Percentiles rank a stretch among this genome's conserved stretches.
These are phyloP conservation scores for Chytridium lagenaria DNA, from an alignment of 371 early-diverging fungal species.

Conservation along the genomic window DNA sequence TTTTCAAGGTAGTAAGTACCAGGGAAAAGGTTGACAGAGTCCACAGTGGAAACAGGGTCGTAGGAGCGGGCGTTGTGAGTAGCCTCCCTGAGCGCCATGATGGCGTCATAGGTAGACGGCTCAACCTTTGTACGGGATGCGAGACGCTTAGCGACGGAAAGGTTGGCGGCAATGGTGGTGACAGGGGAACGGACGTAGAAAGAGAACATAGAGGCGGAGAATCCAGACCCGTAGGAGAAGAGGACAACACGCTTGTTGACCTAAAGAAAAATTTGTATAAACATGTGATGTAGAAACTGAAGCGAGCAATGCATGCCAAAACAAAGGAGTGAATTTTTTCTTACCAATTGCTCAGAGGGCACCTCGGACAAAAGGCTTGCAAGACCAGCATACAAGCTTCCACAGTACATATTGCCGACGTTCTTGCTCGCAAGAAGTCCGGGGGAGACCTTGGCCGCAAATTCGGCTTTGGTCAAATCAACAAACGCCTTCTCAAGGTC, in stretches of 20 bases:
- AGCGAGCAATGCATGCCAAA: no score
- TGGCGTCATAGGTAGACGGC: slow-evolving; percentile 79
- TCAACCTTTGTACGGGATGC: slow-evolving; percentile 73
- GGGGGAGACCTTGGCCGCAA: slow-evolving; percentile 80
- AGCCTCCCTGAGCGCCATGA: slow-evolving; percentile 88
- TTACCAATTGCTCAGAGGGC: slow-evolving; percentile 67
- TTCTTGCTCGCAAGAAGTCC: slow-evolving; percentile 84
- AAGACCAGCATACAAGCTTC: slow-evolving; percentile 90
- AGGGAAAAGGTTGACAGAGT: slow-evolving; percentile 41
- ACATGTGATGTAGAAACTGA: slow-evolving; percentile 2
- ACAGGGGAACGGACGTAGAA: slow-evolving; percentile 77
- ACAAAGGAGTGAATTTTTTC: no score
- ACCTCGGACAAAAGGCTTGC: slow-evolving; percentile 81
- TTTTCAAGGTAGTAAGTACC: slow-evolving; percentile 80
- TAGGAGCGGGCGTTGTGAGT: slow-evolving; percentile 84
- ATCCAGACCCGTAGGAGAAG: slow-evolving; percentile 98
- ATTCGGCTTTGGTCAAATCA: slow-evolving; percentile 72
- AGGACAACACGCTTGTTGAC: slow-evolving; percentile 83
- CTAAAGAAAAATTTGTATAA: slow-evolving; percentile 27
- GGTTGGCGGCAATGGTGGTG: slow-evolving; percentile 60
- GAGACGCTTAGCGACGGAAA: slow-evolving; percentile 77
- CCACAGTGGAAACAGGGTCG: slow-evolving; percentile 67
- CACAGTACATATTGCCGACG: slow-evolving; percentile 97
- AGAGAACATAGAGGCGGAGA: slow-evolving; percentile 93
- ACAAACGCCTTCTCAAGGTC: slow-evolving; percentile 91